Evolutionary conservation across 1,284 basidiomycete genomes (phyloP), one percentile per base, ranked within the genome.

Genomic region (Tilletia indica): DNA sequence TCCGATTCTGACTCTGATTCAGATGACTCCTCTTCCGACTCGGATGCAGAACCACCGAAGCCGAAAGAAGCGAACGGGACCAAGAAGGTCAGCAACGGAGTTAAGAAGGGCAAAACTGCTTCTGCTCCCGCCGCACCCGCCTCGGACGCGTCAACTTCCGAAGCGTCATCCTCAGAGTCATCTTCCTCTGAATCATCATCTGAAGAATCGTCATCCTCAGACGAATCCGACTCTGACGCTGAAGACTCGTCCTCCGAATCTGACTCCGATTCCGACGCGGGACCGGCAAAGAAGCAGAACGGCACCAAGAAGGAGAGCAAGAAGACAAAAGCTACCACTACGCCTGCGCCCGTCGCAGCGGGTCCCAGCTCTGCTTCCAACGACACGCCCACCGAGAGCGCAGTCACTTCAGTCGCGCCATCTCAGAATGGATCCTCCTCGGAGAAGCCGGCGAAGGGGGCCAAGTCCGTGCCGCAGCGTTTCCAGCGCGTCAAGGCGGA

Each of bases 401-500:
- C 56, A 34, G 3, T 12, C 39, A 2, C 14, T 21, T 8, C 36
- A n/a, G 31, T 36, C 61, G 16, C 61, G 61, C 19, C 36, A 34
- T 9, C 34, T 16, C 36, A 19, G 5, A 64, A 64, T 16, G 61
- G 61, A 39, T n/a, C 51, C 12, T 19, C 51, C 12, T 6, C 6
- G 19, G n/a, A 42, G n/a, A 6, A 39, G 8, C 6, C 6, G 36
- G 56, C 16, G 21, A 34, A 67, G 77, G 75, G 16, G 75, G 77
- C 71, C 9, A 69, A 77, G 8, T 19, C 34, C 0, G 14, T 36
- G 3, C 61, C 61, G 3, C 31, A 64, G 61, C 85, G 84, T 64
- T 98, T 98, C 87, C 90, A 91, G 83, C 88, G 96, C 45, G 89
- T 98, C 73, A 91, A 95, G 83, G 85, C 87, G 1, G 89, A 91